These are phyloP conservation scores for Rhizophlyctis rosea DNA, from an alignment of 192 early-diverging fungal genomes.

Conservation along the genomic window DNA sequence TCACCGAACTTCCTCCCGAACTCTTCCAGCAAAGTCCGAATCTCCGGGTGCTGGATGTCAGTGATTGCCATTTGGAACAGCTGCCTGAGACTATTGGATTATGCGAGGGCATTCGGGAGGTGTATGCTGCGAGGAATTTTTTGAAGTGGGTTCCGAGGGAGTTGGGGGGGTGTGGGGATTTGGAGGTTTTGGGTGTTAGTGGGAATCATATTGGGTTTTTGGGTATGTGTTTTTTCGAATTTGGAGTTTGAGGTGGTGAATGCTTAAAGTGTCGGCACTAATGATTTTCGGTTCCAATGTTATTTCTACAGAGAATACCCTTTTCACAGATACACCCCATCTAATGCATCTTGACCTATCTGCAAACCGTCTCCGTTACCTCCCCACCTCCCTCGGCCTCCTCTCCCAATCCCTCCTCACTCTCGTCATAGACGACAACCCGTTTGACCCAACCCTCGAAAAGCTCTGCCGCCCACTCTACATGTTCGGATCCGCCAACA, in stretches of 20 bases:
- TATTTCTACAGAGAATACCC: slow-evolving; percentile 7
- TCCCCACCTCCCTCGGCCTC: slow-evolving; percentile 46
- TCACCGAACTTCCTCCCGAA: too few species aligned
- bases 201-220: slow-evolving; percentile 28
- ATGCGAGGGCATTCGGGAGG: slow-evolving; percentile 29
- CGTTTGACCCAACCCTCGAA: slow-evolving; percentile 14
- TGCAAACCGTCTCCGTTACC: slow-evolving; percentile 31
- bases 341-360: slow-evolving; percentile 35
- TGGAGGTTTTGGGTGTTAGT: slow-evolving; percentile 39
- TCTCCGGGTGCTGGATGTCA: too few species aligned
- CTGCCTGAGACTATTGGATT: slow-evolving; percentile 27
- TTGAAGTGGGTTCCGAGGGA: slow-evolving; percentile 32
- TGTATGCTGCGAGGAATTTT: slow-evolving; percentile 34
- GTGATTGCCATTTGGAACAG: too few species aligned
- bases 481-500: too few species aligned
- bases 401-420: slow-evolving; percentile 18
- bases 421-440: slow-evolving; percentile 28
- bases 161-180: slow-evolving; percentile 10
- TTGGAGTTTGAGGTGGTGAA: too few species aligned
- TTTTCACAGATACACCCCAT: slow-evolving; percentile 19
- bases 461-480: background rate
- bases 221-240: slow-evolving; percentile 25
- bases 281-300: too few species aligned
- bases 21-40: too few species aligned
- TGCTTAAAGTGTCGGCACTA: background rate